Percentiles rank a stretch among this genome's conserved stretches.
Conservation (phyloP, 176 grass and related monocot species). For the Pontederia paniculata region DNA sequence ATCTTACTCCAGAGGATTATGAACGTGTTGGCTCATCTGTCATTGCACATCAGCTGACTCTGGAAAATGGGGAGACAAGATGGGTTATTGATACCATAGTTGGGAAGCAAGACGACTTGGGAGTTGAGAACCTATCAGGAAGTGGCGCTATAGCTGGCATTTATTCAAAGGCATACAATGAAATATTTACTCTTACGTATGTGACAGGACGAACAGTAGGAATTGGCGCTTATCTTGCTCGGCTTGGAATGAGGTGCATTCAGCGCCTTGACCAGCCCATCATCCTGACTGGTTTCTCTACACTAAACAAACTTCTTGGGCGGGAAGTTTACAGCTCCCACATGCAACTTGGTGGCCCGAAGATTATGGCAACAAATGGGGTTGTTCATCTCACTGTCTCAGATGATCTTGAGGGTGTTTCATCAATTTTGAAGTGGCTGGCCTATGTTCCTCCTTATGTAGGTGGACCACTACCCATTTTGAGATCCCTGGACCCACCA, state of each 20-base stretch:
- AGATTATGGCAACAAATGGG: constrained; percentile 99
- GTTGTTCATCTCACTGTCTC: constrained; percentile 90
- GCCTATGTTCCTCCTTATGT: constrained; percentile 89
- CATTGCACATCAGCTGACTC: constrained; percentile 80
- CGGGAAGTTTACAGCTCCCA: constrained; percentile 99
- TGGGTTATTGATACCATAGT: constrained; percentile 94
- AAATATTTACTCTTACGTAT: constrained; percentile 95
- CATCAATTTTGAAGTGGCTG: constrained; percentile 91
- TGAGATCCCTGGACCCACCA: constrained; percentile 70
- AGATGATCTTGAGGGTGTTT: constrained; percentile 98
- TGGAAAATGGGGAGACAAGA: constrained; percentile 76
- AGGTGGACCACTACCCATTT: constrained; percentile 87
- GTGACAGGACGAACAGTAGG: constrained; percentile 91
- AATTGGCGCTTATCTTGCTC: constrained; percentile 96
- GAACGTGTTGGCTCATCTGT: constrained; percentile 55
- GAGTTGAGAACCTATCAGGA: constrained; percentile 87
- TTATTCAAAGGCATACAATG: constrained; percentile 90
- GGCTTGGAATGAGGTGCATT: constrained; percentile 96
- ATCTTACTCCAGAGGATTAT: constrained; percentile 80
- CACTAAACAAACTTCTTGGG: constrained; percentile 92
- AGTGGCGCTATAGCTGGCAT: constrained; percentile 93
- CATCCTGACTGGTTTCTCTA: constrained; percentile 84
- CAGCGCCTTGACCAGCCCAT: constrained; percentile 95
- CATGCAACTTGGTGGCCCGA: constrained; percentile 96
- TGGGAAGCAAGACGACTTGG: constrained; percentile 82